Evolutionary conservation across 2,329 filamentous ascomycete species (phyloP).

Genomic region (Byssoonygena ceratinophila): DNA sequence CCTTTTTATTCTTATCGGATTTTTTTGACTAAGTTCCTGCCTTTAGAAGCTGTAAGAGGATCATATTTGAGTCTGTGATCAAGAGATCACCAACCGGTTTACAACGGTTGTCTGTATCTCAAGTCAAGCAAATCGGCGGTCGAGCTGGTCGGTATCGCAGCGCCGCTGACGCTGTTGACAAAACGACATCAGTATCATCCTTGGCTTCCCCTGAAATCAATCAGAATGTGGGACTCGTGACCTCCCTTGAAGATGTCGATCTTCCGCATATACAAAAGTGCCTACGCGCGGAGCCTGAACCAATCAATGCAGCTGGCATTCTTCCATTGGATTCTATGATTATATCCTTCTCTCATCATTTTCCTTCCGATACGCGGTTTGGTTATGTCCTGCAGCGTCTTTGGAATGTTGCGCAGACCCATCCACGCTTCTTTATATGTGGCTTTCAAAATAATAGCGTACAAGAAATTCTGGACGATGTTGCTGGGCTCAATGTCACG

Average conservation of each 20-base stretch:
- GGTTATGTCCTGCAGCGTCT: constrained; percentile 71
- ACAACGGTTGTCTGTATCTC: constrained; percentile 55
- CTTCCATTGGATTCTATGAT: constrained; percentile 60
- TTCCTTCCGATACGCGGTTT: constrained; percentile 69
- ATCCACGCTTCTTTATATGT: constrained; percentile 61
- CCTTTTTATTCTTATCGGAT: not conserved
- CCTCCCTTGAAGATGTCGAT: constrained; percentile 63
- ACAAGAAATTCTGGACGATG: constrained; percentile 63
- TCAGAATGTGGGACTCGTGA: constrained; percentile 58
- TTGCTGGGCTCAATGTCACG: constrained; percentile 53
- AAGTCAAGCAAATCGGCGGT: constrained; percentile 91
- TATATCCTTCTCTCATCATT: constrained; percentile 68
- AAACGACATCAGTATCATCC: constrained; percentile 8
- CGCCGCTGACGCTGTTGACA: constrained; percentile 43
- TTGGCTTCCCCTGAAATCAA: constrained; percentile 7
- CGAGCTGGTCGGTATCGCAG: constrained; percentile 78
- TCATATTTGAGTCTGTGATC: constrained; percentile 68
- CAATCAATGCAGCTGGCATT: constrained; percentile 61
- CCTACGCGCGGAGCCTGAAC: constrained; percentile 53
- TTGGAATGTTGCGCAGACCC: constrained; percentile 55
- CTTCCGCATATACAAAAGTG: constrained; percentile 51
- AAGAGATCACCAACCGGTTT: constrained; percentile 58
- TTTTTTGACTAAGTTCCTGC: constrained; percentile 13
- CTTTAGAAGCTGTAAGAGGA: constrained; percentile 62
- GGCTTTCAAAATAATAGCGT: constrained; percentile 50